Conservation (phyloP, 2,329 filamentous ascomycete species). For the Aspergillus chevalieri region DNA sequence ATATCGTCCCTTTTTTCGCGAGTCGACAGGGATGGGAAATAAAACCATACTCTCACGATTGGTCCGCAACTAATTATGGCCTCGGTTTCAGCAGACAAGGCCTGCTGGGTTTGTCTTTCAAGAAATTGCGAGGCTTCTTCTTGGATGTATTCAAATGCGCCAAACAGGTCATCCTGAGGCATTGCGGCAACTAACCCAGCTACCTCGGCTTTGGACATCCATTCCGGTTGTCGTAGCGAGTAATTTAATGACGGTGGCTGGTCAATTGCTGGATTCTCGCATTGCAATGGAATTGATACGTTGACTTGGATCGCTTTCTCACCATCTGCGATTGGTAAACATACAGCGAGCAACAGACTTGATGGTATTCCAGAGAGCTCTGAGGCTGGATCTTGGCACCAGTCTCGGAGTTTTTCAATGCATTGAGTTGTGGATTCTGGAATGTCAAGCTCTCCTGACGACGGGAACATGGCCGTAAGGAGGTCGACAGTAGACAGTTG, state of each 20-base stretch:
- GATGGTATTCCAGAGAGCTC: conserved; percentile 12
- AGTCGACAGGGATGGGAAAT: conserved; percentile 57
- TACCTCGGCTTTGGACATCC: conserved; percentile 48
- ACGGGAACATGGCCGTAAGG: conserved; percentile 48
- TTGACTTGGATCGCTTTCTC: conserved; percentile 23
- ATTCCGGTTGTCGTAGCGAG: conserved; percentile 44
- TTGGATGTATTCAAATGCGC: conserved; percentile 42
- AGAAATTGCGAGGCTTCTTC: conserved; percentile 30
- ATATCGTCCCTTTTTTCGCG: conserved; percentile 55
- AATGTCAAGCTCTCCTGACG: conserved; percentile 35
- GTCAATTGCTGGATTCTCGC: conserved; percentile 9
- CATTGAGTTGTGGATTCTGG: conserved; percentile 28
- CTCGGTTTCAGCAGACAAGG: background rate
- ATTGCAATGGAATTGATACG: conserved; percentile 22
- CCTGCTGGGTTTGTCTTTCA: conserved; percentile 11
- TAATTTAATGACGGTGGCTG: conserved; percentile 20
- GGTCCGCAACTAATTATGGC: conserved; percentile 8
- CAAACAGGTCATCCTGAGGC: conserved; percentile 41
- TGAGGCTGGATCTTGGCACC: conserved; percentile 17
- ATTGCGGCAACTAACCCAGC: conserved; percentile 35
- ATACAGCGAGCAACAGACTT: conserved; percentile 18
- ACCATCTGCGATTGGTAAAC: conserved; percentile 18
- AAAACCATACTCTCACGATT: conserved; percentile 55
- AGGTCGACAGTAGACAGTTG: conserved; percentile 49
- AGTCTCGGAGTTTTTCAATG: conserved; percentile 21